Percentiles rank a stretch among this genome's conserved stretches.
phyloP scores from a whole-genome alignment of 331 rosid species.

The Malus hybrid region DNA sequence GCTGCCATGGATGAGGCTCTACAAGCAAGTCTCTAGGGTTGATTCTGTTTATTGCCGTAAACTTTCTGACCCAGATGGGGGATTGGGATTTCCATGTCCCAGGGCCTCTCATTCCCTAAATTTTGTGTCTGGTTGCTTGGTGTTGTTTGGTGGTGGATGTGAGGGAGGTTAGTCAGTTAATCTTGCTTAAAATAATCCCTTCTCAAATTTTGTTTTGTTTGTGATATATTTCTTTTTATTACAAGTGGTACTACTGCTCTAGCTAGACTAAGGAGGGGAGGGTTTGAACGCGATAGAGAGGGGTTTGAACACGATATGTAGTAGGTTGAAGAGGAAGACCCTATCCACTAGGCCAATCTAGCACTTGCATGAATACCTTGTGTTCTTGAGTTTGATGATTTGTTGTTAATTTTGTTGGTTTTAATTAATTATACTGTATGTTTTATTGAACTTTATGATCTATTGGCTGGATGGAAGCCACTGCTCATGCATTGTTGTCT shows the following conservation, averaged over 20 bases:
- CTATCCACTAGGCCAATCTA: background rate
- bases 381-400: background rate
- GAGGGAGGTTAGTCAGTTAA: constrained; percentile 69
- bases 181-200: background rate
- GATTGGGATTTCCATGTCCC: constrained; percentile 49
- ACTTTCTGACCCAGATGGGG: constrained; percentile 31
- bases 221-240: background rate
- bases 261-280: background rate
- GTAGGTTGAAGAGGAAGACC: background rate
- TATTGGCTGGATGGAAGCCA: background rate
- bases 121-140: constrained; percentile 72
- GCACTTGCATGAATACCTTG: background rate
- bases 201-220: background rate
- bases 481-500: background rate
- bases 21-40: constrained; percentile 47
- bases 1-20: constrained; percentile 70
- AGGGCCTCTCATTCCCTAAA: constrained; percentile 98
- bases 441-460: background rate
- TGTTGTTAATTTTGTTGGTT: background rate
- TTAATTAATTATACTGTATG: background rate
- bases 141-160: constrained; percentile 83
- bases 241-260: background rate
- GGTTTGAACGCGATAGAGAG: background rate
- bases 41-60: constrained; percentile 50
- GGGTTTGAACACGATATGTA: background rate